Conservation (phyloP, 2,329 filamentous ascomycete species). For the Blumeria graminis region DNA sequence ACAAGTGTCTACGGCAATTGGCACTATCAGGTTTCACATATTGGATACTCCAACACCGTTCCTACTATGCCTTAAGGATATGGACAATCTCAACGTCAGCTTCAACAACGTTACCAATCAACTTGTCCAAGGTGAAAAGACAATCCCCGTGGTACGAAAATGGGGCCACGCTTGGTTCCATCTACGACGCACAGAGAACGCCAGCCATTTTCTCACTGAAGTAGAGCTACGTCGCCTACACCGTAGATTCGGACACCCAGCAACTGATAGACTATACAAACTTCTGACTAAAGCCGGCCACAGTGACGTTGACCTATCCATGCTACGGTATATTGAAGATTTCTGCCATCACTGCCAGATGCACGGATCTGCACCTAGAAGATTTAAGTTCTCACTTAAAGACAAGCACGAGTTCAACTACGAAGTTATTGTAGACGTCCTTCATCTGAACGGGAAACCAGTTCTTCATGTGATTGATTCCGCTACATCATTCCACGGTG, state of each 20-base stretch:
- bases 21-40: background rate
- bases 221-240: no score
- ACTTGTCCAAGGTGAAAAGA: no score
- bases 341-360: background rate
- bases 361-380: background rate
- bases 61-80: background rate
- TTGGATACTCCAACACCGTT: background rate
- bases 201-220: no score
- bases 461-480: background rate
- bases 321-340: no score
- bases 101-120: no score
- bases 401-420: slow-evolving; percentile 1
- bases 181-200: no score
- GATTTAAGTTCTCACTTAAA: slow-evolving; percentile 1
- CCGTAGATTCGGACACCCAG: no score
- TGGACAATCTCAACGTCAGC: slow-evolving; percentile 1
- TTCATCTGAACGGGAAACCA: background rate
- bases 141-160: no score
- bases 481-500: background rate
- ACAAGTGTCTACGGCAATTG: background rate
- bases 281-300: no score
- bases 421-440: slow-evolving; percentile 1
- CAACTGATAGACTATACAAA: no score
- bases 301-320: no score
- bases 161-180: no score